Evolutionary conservation across 2,329 filamentous ascomycete species (phyloP), one percentile per base, ranked within the genome.

Genomic region (Cercospora janseana): DNA sequence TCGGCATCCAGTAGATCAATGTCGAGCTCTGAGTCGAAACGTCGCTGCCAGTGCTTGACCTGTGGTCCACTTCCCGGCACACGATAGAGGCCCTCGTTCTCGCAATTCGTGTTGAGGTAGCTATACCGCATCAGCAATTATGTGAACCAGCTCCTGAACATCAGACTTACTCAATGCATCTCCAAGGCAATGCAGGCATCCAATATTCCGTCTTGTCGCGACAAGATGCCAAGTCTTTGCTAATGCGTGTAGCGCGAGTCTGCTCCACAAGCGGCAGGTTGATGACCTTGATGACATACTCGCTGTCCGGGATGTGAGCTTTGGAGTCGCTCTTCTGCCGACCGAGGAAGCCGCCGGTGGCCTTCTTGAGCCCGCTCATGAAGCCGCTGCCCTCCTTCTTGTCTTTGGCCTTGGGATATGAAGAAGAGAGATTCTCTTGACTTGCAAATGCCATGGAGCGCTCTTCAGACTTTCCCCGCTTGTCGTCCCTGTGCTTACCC

Each of bases 121-220:
- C 79, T 81, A 57, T 45, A 54, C 8, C n/a, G 42, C 8, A 47
- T 63, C 38, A 61, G 55, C 46, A 29, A 46, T 12, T 32, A 38
- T 5, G 10, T 32, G 35, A 16, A 24, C 16, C 10, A 37, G 34
- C 34, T 47, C 15, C 31, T 15, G 3, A 9, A 3, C 6, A 27
- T 23, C 6, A 34, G 12, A 73, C 79, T 65, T 72, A 83, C 77
- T 97, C 92, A 58, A 97, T 96, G 51, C 90, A 94, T 56, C 92
- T 80, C 87, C 92, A 96, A 0, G 92, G 91, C 51, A 97, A 85
- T 5, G 90, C 88, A 9, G 92, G 92, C 91, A 97, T 95, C 92
- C 92, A 97, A 66, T 94, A 97, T 65, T 96, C 92, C 0, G 92
- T 97, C 76, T 96, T 96, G 66, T 97, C 92, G 55, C 85, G 82